Evolutionary conservation across 176 grass and related monocot species (phyloP).

Genomic region (Cymbopogon citratus): DNA sequence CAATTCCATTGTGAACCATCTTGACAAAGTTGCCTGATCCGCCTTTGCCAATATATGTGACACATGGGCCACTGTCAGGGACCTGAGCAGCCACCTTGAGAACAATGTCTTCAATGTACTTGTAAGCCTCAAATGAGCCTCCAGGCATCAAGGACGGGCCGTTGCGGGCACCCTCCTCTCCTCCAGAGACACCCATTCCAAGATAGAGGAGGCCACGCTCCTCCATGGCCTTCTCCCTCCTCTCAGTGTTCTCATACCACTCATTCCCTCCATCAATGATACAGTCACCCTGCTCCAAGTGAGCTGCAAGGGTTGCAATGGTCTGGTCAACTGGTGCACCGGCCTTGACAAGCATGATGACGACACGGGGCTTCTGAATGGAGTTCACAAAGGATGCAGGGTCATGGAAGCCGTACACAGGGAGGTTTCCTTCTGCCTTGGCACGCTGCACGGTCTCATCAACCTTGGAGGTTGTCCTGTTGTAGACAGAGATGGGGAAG

Average conservation of each 20-base stretch:
- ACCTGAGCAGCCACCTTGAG: conserved; percentile 82
- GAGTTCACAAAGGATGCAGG: conserved; percentile 68
- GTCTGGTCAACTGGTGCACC: conserved; percentile 83
- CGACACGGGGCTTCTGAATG: conserved; percentile 76
- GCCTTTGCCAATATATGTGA: conserved; percentile 62
- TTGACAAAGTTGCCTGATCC: conserved; percentile 86
- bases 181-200: conserved; percentile 77
- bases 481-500: conserved; percentile 84
- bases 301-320: conserved; percentile 57
- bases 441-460: conserved; percentile 67
- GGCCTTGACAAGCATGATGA: conserved; percentile 83
- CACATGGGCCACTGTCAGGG: conserved; percentile 56
- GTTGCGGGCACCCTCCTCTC: conserved; percentile 79
- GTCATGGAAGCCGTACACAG: conserved; percentile 62
- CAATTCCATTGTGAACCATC: conserved; percentile 88
- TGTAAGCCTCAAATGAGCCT: conserved; percentile 61
- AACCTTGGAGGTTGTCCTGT: conserved; percentile 78
- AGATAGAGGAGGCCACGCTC: conserved; percentile 73
- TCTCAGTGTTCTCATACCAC: conserved; percentile 89
- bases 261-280: conserved; percentile 84
- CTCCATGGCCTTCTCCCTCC: conserved; percentile 76
- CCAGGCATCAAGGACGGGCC: conserved; percentile 81
- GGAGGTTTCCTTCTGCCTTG: conserved; percentile 62
- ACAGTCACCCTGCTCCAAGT: conserved; percentile 75
- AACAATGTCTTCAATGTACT: conserved; percentile 77